phyloP scores from a whole-genome alignment of 2,329 filamentous ascomycete genomes.

The Huntiella omanensis region DNA sequence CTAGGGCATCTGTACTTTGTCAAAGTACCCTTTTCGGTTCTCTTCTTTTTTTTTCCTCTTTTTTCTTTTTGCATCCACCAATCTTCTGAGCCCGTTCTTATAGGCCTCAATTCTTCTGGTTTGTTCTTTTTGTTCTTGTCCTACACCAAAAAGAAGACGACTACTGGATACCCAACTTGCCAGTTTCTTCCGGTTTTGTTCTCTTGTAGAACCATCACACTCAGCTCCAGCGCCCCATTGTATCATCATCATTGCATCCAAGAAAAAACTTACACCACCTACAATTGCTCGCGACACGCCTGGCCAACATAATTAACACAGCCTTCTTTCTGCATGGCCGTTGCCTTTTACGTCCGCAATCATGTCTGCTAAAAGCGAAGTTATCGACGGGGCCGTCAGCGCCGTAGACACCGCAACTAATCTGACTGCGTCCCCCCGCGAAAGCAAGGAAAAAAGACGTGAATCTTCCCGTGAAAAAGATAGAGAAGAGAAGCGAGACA shows the following conservation, averaged over 20 bases:
- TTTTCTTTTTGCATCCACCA: conserved; percentile 1
- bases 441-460: conserved; percentile 4
- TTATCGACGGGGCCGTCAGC: conserved; percentile 4
- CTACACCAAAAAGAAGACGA: too few species aligned
- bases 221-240: too few species aligned
- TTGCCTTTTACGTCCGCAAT: not conserved
- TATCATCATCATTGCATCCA: not conserved
- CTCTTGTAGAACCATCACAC: not conserved
- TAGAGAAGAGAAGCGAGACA: conserved; percentile 1
- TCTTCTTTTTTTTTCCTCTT: not conserved
- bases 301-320: too few species aligned
- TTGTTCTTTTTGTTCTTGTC: not conserved
- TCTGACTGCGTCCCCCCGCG: conserved; percentile 7
- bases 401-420: conserved; percentile 8
- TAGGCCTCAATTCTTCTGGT: not conserved
- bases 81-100: not conserved
- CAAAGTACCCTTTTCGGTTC: not conserved
- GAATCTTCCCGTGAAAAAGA: conserved; percentile 9
- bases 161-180: too few species aligned
- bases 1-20: not conserved
- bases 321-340: too few species aligned
- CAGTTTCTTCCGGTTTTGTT: too few species aligned
- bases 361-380: conserved; percentile 10
- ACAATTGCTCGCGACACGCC: too few species aligned
- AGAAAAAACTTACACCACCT: not conserved